Base-by-base conservation (phyloP, 1,284 basidiomycete species). In the Ustanciosporium gigantosporum region DNA sequence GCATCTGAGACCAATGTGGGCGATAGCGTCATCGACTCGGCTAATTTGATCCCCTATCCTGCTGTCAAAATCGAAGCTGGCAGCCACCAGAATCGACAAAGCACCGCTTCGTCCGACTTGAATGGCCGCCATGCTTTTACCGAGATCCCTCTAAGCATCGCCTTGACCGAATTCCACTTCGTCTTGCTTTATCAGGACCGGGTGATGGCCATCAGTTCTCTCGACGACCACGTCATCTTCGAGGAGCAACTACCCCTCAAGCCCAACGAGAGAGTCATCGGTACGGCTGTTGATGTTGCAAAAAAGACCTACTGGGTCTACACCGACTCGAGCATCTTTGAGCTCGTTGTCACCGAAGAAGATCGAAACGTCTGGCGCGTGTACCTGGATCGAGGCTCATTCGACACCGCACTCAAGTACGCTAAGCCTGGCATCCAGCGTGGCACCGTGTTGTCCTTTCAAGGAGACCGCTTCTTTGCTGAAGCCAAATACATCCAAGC, bases 271-370 rank as follows among this genome's bases (percentile, higher is more conserved):
- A 36, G 61, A 20, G 68, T 75, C 27, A 57, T 74, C 11, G 73
- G 70, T 11, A 58, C 62, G 6, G 57, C 69, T n/a, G 49, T 73
- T 34, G 95, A 99, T 78, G 87, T 89, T 7, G 85, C 90, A 4
- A 86, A 89, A 7, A 86, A 85, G 74, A 97, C 94, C 4, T 94
- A 89, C 70, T 99, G 95, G 95, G 84, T 95, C 2, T 95, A 89
- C 77, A 93, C 94, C 0, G 86, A 91, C 66, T 84, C 87, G 50
- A 89, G 90, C 0, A 84, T 99, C 35, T 92, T 91, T 70, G 95
- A 99, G 74, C 81, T 99, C 16, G 85, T 88, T 14, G 83, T 91
- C 15, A 83, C 83, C 9, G 90, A 94, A 65, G 95, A 99, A 80
- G 89, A 89, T 69, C 85, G 93, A 3, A 89, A 97, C 73, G 87